A percentile compares a stretch with the other conserved stretches of the same genome.
These are phyloP conservation scores for Aspergillus flavus DNA, from an alignment of 2,329 filamentous ascomycete genomes.

Conservation along the genomic window DNA sequence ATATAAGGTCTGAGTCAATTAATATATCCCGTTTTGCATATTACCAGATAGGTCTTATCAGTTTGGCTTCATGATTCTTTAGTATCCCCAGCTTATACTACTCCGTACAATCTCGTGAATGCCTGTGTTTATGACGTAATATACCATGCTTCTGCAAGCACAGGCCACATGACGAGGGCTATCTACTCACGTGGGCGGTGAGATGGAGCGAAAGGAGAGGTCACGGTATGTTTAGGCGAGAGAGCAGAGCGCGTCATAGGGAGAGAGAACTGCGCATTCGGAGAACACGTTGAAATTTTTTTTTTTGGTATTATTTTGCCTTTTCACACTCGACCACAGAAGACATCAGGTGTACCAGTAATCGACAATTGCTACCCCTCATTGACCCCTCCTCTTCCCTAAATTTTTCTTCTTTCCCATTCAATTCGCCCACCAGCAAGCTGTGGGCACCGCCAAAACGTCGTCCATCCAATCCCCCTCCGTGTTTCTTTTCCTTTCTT, in stretches of 20 bases:
- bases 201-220: not conserved
- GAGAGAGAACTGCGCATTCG: not conserved
- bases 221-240: conserved; percentile 12
- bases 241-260: not conserved
- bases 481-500: conserved; percentile 57
- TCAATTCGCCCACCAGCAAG: not conserved
- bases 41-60: not conserved
- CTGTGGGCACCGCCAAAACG: conserved; percentile 6
- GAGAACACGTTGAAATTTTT: not conserved
- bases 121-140: not conserved
- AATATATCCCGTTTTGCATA: not conserved
- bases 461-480: conserved; percentile 22
- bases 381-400: not conserved
- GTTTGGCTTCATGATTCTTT: not conserved
- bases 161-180: conserved; percentile 18
- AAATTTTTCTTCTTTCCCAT: not conserved
- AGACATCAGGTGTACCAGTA: not conserved
- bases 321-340: not conserved
- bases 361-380: not conserved
- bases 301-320: not conserved
- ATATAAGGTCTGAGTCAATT: not conserved
- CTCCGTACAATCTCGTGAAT: no score
- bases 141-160: not conserved
- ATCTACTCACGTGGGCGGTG: conserved; percentile 32
- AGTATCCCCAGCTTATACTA: no score